Base-by-base conservation (phyloP, 2,329 filamentous ascomycete genomes). In the Pseudogymnoascus sp. region DNA sequence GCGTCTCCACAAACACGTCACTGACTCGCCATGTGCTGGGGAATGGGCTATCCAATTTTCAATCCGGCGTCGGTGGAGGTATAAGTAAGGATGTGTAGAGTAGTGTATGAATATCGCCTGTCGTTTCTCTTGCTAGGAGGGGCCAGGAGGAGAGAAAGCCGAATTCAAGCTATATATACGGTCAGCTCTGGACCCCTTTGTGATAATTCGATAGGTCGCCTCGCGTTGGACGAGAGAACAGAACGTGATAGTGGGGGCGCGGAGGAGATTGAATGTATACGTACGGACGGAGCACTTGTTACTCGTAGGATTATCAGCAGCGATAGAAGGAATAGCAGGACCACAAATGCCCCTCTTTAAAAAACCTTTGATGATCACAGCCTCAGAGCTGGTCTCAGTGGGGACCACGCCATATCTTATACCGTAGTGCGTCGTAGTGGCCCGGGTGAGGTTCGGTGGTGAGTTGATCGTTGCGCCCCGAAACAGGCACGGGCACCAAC, bases 1-100 rank as follows among this genome's bases (percentile, higher is more conserved):
- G 46, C 46, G 46, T 53, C 46, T 53, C 46, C 46, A 53, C 46
- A 53, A 53, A 53, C 46, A 53, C 46, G 46, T 53, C 46, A 53
- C 46, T 53, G 46, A 53, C 46, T 53, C 46, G 46, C 46, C 46
- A 53, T 53, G 12, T 31, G 46, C 23, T 28, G 46, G 46, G 46
- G 23, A 18, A 31, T 16, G n/a, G 25, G 46, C 46, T 53, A 53
- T 53, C 46, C 46, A 53, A 53, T 53, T 53, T 53, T 53, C 25
- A 53, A 53, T 53, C n/a, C 46, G 8, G 31, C 25, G 46, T 53
- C 25, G 46, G 46, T 31, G 23, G 5, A 53, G 4, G 25, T 53
- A 53, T 18, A 12, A n/a, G 46, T 31, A 53, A 6, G 23, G 46
- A 28, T 49, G 43, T 28, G 43, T 49, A 49, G 21, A n/a, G 43